Conservation (phyloP, 306 rosid species). For the Citrullus mucosospermus region DNA sequence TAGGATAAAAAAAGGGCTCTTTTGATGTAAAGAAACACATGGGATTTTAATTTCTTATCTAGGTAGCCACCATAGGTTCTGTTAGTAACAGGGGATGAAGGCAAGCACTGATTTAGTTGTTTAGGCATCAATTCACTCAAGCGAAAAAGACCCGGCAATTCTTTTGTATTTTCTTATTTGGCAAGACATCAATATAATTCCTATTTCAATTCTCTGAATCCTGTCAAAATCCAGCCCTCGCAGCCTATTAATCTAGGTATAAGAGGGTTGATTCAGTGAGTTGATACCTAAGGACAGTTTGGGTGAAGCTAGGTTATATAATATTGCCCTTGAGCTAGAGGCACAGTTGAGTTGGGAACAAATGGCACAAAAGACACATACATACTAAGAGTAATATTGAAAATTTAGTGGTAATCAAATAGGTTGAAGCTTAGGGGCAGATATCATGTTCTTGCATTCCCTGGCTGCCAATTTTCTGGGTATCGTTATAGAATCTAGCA, state of each 20-base stretch:
- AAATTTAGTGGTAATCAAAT: not conserved
- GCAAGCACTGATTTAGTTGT: not conserved
- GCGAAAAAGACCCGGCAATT: not conserved
- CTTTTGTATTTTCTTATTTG: not conserved
- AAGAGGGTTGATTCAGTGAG: not conserved
- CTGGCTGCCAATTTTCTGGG: not conserved
- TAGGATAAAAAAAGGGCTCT: not conserved
- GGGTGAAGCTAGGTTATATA: not conserved
- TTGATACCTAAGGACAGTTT: not conserved
- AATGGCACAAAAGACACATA: not conserved
- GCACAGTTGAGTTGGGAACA: not conserved
- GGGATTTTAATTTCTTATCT: not conserved
- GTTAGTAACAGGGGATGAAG: not conserved
- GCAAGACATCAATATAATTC: not conserved
- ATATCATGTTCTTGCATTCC: not conserved
- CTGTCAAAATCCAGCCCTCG: not conserved
- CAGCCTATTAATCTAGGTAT: not conserved
- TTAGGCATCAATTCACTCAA: not conserved
- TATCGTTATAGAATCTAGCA: not conserved
- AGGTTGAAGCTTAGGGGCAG: not conserved
- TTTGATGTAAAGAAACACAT: not conserved
- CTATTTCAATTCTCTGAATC: not conserved
- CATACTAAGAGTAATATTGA: not conserved
- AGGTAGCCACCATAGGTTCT: not conserved
- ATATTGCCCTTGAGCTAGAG: not conserved